Base-by-base conservation (phyloP, 1,284 basidiomycete genomes). In the Schizophyllum amplum region DNA sequence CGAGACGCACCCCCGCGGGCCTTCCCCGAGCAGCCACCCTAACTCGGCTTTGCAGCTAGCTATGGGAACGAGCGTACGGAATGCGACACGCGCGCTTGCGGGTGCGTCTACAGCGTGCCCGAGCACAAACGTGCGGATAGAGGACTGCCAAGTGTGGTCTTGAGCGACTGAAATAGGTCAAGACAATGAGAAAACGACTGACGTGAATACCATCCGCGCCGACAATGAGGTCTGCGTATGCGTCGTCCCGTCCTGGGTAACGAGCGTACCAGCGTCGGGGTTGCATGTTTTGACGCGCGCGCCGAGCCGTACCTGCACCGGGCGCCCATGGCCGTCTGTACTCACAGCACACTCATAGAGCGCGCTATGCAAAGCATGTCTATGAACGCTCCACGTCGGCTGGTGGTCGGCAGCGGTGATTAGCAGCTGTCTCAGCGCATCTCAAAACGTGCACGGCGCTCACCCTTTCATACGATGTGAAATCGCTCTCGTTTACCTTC, bases 301-400 rank as follows among this genome's bases (percentile, higher is more conserved):
- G 0, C 23, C 33, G 2, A 60, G 55, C 15, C 49, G 50, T 4
- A 60, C 15, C 2, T 23, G 25, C 4, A 52, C 54, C 2, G 56
- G 56, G 1, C 54, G 50, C 11, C 54, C 59, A 5, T 52, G n/a
- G 1, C n/a, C 60, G 25, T 61, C 53, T 2, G 54, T 21, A 13
- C 42, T 47, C n/a, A 50, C 17, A 2, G 57, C 59, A 3, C 57
- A 51, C 15, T 57, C 54, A n/a, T 56, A 20, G 24, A 59, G 60
- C 53, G 56, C 60, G 5, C 17, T 57, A 49, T 61, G 60, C 23
- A 61, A 42, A 50, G 58, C 60, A 47, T 58, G 57, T 24, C 60
- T 57, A 24, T 61, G 57, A 1, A 51, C 57, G 53, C 56, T 58
- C 5, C 58, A 7, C 57, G 57, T 58, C 1, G 57, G 57, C 60